These are phyloP conservation scores for Suillus sp. DNA, from an alignment of 768 basidiomycete genomes.

Conservation along the genomic window DNA sequence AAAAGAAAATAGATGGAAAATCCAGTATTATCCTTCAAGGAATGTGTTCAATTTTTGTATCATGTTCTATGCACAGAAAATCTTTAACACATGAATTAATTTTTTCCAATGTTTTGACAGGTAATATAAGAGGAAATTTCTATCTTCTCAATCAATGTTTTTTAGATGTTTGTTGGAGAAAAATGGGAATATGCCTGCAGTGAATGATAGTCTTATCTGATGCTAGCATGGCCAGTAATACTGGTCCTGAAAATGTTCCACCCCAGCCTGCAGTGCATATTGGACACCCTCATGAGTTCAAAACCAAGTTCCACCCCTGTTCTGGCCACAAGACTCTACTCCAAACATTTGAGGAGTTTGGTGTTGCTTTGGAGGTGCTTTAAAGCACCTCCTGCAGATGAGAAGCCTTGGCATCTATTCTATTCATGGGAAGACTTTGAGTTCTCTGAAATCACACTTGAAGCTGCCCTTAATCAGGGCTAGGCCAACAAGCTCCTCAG, in stretches of 20 bases:
- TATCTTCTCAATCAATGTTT: no score
- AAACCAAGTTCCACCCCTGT: slow-evolving; percentile 29
- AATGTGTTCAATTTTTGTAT: no score
- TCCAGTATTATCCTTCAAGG: no score
- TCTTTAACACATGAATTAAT: no score
- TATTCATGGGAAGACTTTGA: background rate
- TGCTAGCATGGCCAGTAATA: background rate
- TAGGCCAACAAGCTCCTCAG: slow-evolving; percentile 10
- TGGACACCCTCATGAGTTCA: slow-evolving; percentile 17
- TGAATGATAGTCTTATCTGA: background rate
- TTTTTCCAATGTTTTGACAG: no score
- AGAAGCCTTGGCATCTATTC: slow-evolving; percentile 12
- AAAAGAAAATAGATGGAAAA: no score
- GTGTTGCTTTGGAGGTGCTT: background rate
- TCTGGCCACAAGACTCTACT: slow-evolving; percentile 15
- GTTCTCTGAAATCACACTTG: background rate
- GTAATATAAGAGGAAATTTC: no score
- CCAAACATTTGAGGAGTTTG: slow-evolving; percentile 22
- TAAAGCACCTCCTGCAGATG: slow-evolving; percentile 13
- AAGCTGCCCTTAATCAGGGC: background rate
- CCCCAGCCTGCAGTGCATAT: background rate
- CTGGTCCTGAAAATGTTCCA: background rate
- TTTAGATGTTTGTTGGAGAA: no score
- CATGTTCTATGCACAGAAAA: no score
- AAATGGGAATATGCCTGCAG: no score